Evolutionary conservation across 768 basidiomycete species (phyloP).

Genomic region (Udeniomyces megalosporus): DNA sequence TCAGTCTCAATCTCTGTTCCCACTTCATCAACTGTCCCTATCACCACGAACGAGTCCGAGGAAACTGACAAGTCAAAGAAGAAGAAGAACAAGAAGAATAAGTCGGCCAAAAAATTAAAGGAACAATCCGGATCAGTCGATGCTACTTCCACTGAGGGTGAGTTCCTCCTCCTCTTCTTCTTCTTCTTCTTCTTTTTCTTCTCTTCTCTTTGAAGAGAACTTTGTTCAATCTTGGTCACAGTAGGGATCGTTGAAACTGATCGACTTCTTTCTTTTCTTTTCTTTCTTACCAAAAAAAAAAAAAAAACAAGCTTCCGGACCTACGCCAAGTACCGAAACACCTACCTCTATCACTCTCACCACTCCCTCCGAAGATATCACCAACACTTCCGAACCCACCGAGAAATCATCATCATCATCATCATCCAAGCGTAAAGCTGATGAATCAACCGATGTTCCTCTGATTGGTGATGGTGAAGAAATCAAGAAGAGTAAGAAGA

Average conservation of each 20-base stretch:
- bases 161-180: background rate
- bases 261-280: too few species aligned
- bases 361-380: too few species aligned
- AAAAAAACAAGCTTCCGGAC: background rate
- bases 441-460: background rate
- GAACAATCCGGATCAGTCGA: conserved; percentile 39
- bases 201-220: conserved; percentile 15
- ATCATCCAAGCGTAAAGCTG: background rate
- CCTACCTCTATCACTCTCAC: background rate
- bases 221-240: background rate
- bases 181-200: background rate
- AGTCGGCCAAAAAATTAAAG: conserved; percentile 9
- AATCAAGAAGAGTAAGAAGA: background rate
- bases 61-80: conserved; percentile 36
- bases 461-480: background rate
- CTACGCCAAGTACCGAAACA: background rate
- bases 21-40: conserved; percentile 55
- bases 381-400: too few species aligned
- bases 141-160: conserved; percentile 51
- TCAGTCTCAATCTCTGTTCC: conserved; percentile 72
- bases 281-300: background rate
- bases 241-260: too few species aligned
- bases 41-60: background rate
- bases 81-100: background rate
- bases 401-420: background rate